Evolutionary conservation across 169 alveolate genomes (phyloP), one percentile per base, ranked within the genome.

Genomic region (Babesia gibsoni): DNA sequence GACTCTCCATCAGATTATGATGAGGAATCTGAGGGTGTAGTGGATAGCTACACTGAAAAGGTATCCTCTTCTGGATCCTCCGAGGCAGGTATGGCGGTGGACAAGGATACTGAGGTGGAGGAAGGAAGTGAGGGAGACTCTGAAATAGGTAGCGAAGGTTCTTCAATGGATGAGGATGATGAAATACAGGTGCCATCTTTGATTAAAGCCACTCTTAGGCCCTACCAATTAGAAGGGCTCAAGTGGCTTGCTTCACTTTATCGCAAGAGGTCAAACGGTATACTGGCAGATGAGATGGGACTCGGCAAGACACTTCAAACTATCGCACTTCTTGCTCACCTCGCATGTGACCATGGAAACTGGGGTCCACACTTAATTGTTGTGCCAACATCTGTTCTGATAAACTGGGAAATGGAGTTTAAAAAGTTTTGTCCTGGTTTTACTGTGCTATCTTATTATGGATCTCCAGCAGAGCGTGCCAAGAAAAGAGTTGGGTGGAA

Each of bases 231-330:
- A 52, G 95, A 94, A 52, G 99, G 99, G 14, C 89, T 96, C 29
- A 92, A 95, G 65, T 97, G 99, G 99, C 78, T 98, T 64, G 97
- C 92, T n/a, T 92, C 97, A 20, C 83, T 98, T 41, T 97, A 97
- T 84, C 93, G 95, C 46, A 93, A 94, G 77, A 92, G 93, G 32
- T 88, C 96, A 54, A 97, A 97, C 89, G 99, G 99, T 53, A 97
- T 98, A 20, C 89, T 98, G 57, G 99, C 99, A 12, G 99, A 98
- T 91, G 99, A 98, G 88, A 96, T 98, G 99, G 99, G 99, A 22
- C 89, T 98, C 61, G 99, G 99, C 20, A 98, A 98, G 79, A 98
- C 99, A 12, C 94, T 98, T 37, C 98, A 97, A 84, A 95, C 99
- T 12, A 98, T 98, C 8, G 94, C 99, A 0, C 88, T 98, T 37